Base-by-base conservation (phyloP, 2,329 filamentous ascomycete genomes). In the Cladophialophora carrionii region DNA sequence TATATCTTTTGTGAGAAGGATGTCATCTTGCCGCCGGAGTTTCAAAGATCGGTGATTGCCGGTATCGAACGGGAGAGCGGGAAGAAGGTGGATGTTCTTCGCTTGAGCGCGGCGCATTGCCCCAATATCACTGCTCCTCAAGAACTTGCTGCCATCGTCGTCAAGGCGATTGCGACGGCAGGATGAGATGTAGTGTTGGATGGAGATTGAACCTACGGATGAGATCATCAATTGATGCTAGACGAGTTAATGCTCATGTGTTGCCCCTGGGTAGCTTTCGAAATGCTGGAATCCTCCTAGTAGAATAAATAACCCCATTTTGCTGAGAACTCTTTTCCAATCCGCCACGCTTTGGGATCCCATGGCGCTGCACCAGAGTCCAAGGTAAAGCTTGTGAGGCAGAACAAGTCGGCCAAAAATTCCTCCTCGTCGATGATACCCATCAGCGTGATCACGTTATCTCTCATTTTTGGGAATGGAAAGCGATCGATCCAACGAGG, bases 241-340 rank as follows among this genome's bases (percentile, higher is more conserved):
- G 14, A 7, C 37, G 6, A 46, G 48, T 20, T 52, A 4, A 26
- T n/a, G 22, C 4, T 20, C 22, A 14, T 12, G 22, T n/a, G 3
- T 24, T 24, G 8, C 12, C 20, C 24, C n/a, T 51, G 17, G 10
- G 1, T 24, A 4, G 12, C 14, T 17, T 10, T 31, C 22, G 14
- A 20, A 20, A 17, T 3, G 22, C 24, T 54, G 52, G 12, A 5
- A 4, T 17, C 24, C 3, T 29, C 7, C 62, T 58, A 69, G 51
- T 71, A 68, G 84, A 91, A 71, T 92, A 95, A 74, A 90, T 91
- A 71, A 92, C 95, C 37, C 95, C 95, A 0, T 99, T 99, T 75
- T 93, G 98, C 43, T 94, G 95, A 4, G 93, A 99, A 80, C 86
- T 98, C 71, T 59, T 72, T 73, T 37, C 74, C 71, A 48, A 78